These are phyloP conservation scores for Psilocybe subaeruginosa DNA, from an alignment of 768 basidiomycete genomes.

Conservation along the genomic window DNA sequence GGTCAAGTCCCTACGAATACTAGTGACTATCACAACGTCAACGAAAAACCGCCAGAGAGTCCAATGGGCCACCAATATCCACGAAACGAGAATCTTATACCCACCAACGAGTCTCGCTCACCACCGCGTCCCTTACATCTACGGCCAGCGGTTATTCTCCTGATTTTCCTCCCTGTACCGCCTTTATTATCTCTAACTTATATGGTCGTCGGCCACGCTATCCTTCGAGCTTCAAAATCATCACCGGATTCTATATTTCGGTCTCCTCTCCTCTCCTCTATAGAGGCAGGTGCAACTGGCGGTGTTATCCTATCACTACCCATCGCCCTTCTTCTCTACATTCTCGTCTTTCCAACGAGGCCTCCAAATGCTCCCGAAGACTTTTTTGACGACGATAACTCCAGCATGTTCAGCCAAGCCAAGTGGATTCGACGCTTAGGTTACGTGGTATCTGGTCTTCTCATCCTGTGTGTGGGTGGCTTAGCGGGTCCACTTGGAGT, in stretches of 20 bases:
- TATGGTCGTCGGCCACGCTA: conserved; percentile 31
- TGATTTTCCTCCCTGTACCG: conserved; percentile 36
- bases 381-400: conserved; percentile 37
- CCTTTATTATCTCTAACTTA: conserved; percentile 35
- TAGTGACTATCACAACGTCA: conserved; percentile 7
- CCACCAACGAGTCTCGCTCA: conserved; percentile 3
- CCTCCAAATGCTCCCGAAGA: conserved; percentile 29
- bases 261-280: conserved; percentile 30
- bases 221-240: conserved; percentile 27
- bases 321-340: conserved; percentile 32
- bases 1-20: conserved; percentile 6
- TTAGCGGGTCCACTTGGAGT: conserved; percentile 35
- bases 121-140: conserved; percentile 16
- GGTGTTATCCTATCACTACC: conserved; percentile 37
- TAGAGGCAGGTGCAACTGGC: conserved; percentile 35
- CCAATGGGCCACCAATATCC: conserved; percentile 8
- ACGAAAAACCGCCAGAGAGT: conserved; percentile 15
- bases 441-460: conserved; percentile 19
- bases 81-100: conserved; percentile 3
- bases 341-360: conserved; percentile 27
- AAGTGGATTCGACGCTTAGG: conserved; percentile 16
- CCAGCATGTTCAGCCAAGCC: conserved; percentile 6
- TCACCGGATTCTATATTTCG: conserved; percentile 20
- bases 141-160: conserved; percentile 21
- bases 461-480: conserved; percentile 28